Percentiles rank a stretch among this genome's conserved stretches.
Conservation (phyloP, 1,284 basidiomycete genomes). For the Rhodotorula sp. region DNA sequence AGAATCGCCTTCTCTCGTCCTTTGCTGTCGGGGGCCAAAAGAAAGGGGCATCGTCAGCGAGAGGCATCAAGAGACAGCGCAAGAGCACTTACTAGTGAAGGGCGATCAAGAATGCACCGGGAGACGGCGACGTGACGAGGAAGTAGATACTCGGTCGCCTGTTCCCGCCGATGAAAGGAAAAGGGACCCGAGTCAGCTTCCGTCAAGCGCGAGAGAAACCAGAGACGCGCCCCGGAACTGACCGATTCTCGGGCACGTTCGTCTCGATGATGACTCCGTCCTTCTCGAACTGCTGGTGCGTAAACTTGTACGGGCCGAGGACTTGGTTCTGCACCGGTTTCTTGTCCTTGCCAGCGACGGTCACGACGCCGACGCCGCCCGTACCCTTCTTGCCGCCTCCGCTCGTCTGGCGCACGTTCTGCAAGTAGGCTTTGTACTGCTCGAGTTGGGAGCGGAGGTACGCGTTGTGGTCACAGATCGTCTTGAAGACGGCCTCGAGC, state of each 20-base stretch:
- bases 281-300: slow-evolving; percentile 96
- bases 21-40: slow-evolving; percentile 27
- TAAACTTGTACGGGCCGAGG: slow-evolving; percentile 93
- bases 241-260: slow-evolving; percentile 97
- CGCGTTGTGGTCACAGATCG: slow-evolving; percentile 98
- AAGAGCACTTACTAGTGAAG: slow-evolving; percentile 66
- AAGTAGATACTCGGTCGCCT: slow-evolving; percentile 98
- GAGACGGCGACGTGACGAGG: slow-evolving; percentile 89
- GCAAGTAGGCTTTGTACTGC: slow-evolving; percentile 98
- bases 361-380: slow-evolving; percentile 89
- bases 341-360: slow-evolving; percentile 87
- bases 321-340: slow-evolving; percentile 70
- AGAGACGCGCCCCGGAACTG: slow-evolving; percentile 45
- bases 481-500: slow-evolving; percentile 95
- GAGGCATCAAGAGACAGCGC: background rate
- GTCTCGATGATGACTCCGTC: slow-evolving; percentile 99
- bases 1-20: slow-evolving; percentile 93
- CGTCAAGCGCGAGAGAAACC: background rate
- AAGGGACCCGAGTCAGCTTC: background rate
- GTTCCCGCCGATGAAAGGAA: background rate
- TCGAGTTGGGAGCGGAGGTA: slow-evolving; percentile 94
- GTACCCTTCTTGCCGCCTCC: slow-evolving; percentile 52
- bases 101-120: slow-evolving; percentile 97
- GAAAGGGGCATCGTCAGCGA: background rate
- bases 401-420: slow-evolving; percentile 85